Evolutionary conservation across 2,329 filamentous ascomycete genomes (phyloP), one percentile per base, ranked within the genome.

Genomic region (Berkeleyomyces rouxiae): DNA sequence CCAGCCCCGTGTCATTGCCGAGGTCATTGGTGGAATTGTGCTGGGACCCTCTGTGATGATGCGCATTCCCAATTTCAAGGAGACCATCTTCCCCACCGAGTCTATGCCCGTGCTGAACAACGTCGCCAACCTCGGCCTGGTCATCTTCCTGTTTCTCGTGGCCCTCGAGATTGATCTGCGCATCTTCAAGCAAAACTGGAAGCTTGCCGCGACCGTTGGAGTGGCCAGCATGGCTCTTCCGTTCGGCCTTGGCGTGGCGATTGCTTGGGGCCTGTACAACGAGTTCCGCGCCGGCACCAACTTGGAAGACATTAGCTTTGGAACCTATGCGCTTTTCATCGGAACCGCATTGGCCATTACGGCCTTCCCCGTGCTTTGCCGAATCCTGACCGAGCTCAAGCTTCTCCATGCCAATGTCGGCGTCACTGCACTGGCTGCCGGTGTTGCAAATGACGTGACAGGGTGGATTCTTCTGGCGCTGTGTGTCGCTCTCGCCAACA

Each of bases 281-380:
- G 73, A 90, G 63, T 95, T 95, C 68, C 76, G 77, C 31, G 44
- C 70, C 9, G 76, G 79, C 42, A 66, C 69, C 3, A 71, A 72
- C 47, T 68, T 74, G 31, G 67, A 72, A 13, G 69, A 72, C 43
- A 77, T 81, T 64, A 69, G 72, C 23, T 82, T 82, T 65, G 77
- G 77, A 58, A 74, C 78, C 9, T 82, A 90, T 58, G 77, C 77
- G 65, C 73, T 81, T 37, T 97, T 97, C 71, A 88, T 96, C 67
- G 92, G 91, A 72, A 91, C 95, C 61, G 92, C 92, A 0, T 85
- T 96, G 73, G 88, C 90, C 37, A 97, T 97, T 68, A 96, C 92
- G 0, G 90, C 83, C 7, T 86, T 97, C 68, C 92, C 92, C 0
- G 92, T 97, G 0, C 81, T 97, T 10, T 96, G 92, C 70, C 88